These are phyloP conservation scores for Boletus fagicola DNA, from an alignment of 768 basidiomycete genomes.

Conservation along the genomic window DNA sequence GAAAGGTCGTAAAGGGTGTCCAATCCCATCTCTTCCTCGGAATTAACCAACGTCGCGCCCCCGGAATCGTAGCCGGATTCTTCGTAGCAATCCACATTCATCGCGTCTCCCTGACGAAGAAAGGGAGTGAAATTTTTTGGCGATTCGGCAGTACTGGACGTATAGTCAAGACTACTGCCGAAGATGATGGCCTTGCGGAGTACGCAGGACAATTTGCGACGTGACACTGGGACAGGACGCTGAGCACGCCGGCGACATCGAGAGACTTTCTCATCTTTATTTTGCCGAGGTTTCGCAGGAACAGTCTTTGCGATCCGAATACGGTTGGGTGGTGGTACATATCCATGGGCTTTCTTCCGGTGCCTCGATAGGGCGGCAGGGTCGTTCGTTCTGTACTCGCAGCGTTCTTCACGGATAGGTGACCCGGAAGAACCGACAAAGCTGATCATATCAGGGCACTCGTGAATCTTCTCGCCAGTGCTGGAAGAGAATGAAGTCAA, in stretches of 20 bases:
- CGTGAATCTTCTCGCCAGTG: conserved; percentile 19
- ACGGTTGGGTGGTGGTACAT: conserved; percentile 17
- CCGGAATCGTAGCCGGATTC: neutral
- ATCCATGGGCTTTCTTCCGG: conserved; percentile 22
- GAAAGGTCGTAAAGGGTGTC: conserved; percentile 7
- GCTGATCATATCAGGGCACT: conserved; percentile 15
- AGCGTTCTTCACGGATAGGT: neutral
- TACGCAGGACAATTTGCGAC: neutral
- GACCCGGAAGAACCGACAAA: neutral
- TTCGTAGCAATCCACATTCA: neutral
- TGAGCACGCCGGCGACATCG: neutral
- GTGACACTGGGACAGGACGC: neutral
- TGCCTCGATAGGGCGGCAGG: conserved; percentile 29
- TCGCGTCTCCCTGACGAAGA: neutral
- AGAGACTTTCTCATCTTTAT: neutral
- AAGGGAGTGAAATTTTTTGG: neutral
- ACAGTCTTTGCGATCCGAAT: neutral
- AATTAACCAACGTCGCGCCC: neutral
- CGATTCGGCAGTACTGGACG: neutral
- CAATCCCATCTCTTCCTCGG: neutral
- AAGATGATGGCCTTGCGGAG: neutral
- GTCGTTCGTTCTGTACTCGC: conserved; percentile 25
- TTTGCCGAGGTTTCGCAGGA: neutral
- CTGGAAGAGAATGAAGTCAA: conserved; percentile 8
- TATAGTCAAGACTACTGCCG: neutral